Evolutionary conservation across 306 rosid species (phyloP).

Genomic region (Heteromeles arbutifolia): DNA sequence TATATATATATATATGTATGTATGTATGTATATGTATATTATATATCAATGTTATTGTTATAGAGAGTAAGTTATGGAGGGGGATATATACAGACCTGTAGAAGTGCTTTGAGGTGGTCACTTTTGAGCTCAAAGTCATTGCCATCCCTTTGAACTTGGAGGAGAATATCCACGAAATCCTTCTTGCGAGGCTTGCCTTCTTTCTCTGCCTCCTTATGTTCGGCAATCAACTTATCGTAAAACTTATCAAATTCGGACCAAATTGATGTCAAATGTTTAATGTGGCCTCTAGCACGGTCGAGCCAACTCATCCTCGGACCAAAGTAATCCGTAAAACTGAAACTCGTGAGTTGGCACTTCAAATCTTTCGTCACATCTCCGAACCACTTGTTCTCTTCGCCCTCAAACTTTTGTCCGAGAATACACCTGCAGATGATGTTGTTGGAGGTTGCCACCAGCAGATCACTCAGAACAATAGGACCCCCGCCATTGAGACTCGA

Average conservation of each 20-base stretch:
- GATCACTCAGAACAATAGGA: conserved; percentile 12
- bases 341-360: neutral
- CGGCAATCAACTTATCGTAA: conserved; percentile 19
- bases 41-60: neutral
- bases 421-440: conserved; percentile 20
- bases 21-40: no score
- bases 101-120: conserved; percentile 17
- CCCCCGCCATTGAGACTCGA: neutral
- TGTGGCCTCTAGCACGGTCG: conserved; percentile 25
- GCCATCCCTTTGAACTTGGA: conserved; percentile 1
- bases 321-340: conserved; percentile 30
- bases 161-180: conserved; percentile 20
- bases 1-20: neutral
- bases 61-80: neutral
- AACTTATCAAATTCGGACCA: conserved; percentile 14
- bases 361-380: conserved; percentile 4
- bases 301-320: conserved; percentile 13
- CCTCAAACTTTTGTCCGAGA: conserved; percentile 17
- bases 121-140: neutral
- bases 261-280: conserved; percentile 3
- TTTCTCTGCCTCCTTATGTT: conserved; percentile 9
- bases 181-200: neutral
- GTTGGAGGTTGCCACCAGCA: conserved; percentile 18
- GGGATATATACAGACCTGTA: neutral
- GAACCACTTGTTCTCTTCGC: neutral